Conservation (phyloP, 176 grass and related monocot genomes). For the Olyra latifolia region DNA sequence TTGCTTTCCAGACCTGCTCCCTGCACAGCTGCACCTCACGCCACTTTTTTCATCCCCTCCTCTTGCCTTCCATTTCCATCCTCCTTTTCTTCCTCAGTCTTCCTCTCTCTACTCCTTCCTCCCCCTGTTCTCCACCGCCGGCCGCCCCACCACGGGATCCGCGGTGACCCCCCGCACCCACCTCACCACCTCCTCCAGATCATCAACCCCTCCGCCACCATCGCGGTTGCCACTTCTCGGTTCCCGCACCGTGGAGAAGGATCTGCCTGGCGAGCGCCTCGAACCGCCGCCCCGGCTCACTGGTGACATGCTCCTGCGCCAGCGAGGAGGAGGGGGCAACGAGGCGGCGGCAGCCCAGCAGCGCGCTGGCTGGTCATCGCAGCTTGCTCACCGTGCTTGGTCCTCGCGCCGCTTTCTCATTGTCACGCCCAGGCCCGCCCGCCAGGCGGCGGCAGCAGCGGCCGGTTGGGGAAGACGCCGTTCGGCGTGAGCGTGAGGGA, state of each 20-base stretch:
- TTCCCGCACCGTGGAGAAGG: constrained; percentile 15
- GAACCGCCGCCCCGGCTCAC: constrained; percentile 32
- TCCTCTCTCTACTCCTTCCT: no score
- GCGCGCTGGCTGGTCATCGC: constrained; percentile 36
- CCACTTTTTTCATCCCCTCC: no score
- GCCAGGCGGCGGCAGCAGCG: no score
- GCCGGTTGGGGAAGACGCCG: no score
- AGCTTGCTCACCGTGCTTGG: no score
- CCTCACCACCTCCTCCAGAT: constrained; percentile 41
- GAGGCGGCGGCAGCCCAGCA: constrained; percentile 22
- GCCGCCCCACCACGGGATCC: constrained; percentile 49
- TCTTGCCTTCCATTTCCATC: no score
- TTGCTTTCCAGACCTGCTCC: no score
- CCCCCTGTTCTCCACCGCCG: constrained; percentile 21
- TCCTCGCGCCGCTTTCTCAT: no score
- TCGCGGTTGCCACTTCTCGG: constrained; percentile 5
- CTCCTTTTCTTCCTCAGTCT: no score
- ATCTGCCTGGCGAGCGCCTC: constrained; percentile 37
- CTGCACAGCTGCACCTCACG: no score
- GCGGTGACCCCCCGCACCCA: constrained; percentile 57
- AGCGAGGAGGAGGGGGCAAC: constrained; percentile 7
- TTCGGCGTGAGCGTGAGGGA: no score
- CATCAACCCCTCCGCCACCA: constrained; percentile 26
- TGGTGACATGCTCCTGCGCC: constrained; percentile 16
- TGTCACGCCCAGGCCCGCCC: no score